Evolutionary conservation across 768 basidiomycete genomes (phyloP).

Genomic region (Crucibulum laeve): DNA sequence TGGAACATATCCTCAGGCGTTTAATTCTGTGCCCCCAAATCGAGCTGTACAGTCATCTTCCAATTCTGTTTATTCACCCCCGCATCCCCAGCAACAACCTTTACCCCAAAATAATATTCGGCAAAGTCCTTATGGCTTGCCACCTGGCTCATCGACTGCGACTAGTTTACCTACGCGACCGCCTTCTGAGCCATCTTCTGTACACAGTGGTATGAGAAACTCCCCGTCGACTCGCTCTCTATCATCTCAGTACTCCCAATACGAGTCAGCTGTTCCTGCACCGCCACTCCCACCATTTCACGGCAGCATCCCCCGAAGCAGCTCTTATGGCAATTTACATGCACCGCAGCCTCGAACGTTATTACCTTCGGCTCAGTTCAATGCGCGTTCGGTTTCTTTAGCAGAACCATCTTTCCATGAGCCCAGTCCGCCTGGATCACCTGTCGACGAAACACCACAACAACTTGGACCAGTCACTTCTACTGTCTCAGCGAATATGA

Average conservation of each 20-base stretch:
- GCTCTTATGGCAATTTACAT: constrained; percentile 32
- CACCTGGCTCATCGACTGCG: constrained; percentile 20
- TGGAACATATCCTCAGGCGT: too few species aligned
- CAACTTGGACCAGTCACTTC: constrained; percentile 70
- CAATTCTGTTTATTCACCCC: too few species aligned
- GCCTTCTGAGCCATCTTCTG: constrained; percentile 42
- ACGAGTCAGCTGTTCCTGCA: constrained; percentile 26
- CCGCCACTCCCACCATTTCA: constrained; percentile 41
- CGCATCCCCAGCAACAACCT: too few species aligned
- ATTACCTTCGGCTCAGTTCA: constrained; percentile 59
- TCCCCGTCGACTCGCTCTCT: constrained; percentile 59
- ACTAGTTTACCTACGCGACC: constrained; percentile 37
- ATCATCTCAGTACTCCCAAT: constrained; percentile 44
- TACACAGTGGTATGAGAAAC: constrained; percentile 34
- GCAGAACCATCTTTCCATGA: constrained; percentile 53
- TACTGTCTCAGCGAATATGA: constrained; percentile 84
- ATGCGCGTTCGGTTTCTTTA: constrained; percentile 47
- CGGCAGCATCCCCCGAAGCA: constrained; percentile 28
- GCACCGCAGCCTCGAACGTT: constrained; percentile 47
- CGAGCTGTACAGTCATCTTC: too few species aligned
- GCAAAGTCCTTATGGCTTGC: constrained; percentile 14
- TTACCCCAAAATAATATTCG: constrained; percentile 6
- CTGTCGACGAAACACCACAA: constrained; percentile 49
- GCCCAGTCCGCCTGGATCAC: constrained; percentile 84
- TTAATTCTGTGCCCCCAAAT: too few species aligned